Conservation (phyloP, 2,329 filamentous ascomycete species). For the Colletotrichum acutatum region DNA sequence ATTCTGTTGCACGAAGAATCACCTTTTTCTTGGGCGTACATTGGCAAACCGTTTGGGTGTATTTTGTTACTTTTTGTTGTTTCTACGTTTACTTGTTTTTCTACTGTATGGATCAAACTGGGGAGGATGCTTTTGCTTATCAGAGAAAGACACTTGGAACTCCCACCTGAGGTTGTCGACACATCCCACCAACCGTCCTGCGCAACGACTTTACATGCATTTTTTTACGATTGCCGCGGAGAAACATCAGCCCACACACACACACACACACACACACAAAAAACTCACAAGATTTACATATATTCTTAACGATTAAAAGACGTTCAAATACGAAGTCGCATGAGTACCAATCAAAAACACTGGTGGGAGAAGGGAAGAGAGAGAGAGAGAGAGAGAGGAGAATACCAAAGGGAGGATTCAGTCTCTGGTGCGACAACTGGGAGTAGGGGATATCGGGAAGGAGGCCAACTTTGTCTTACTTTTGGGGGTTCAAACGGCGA, state of each 20-base stretch:
- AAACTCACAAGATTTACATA: constrained; percentile 5
- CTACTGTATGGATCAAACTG: neutral
- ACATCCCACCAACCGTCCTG: neutral
- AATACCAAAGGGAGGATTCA: neutral
- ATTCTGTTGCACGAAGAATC: constrained; percentile 25
- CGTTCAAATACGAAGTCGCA: neutral
- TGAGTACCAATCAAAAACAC: neutral
- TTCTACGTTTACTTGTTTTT: neutral
- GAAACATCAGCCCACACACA: constrained; percentile 2
- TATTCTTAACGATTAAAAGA: constrained; percentile 15
- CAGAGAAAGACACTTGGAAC: neutral
- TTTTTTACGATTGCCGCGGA: constrained; percentile 19
- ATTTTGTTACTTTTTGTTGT: neutral
- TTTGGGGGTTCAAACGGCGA: neutral
- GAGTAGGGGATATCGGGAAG: neutral
- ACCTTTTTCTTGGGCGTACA: constrained; percentile 6
- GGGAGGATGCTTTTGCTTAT: constrained; percentile 17
- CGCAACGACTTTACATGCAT: constrained; percentile 27
- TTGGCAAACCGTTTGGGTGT: constrained; percentile 22
- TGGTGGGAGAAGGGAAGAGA: neutral
- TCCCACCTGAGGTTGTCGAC: neutral
- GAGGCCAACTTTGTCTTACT: constrained; percentile 4
- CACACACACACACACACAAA: constrained; percentile 19
- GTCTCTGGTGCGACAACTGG: neutral
- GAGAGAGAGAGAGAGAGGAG: neutral